phyloP scores from a whole-genome alignment of 2,329 filamentous ascomycete species.

The Ophiocordyceps robertsii region DNA sequence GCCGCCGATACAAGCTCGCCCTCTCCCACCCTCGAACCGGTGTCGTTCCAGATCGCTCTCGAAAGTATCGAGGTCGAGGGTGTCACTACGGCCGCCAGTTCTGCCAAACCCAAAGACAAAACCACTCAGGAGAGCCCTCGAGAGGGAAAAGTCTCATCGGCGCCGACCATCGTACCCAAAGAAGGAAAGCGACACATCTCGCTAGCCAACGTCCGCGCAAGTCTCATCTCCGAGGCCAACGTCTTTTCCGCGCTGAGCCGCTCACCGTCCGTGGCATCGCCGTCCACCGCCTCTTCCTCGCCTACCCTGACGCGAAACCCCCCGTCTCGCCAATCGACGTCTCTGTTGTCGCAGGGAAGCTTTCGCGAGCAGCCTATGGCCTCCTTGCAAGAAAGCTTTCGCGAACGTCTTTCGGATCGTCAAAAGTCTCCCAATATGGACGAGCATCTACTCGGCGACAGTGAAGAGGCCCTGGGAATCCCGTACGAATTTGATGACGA shows the following conservation, averaged over 20 bases:
- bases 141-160: not conserved
- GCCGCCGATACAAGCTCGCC: constrained; percentile 24
- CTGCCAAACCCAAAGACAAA: constrained; percentile 5
- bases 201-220: constrained; percentile 49
- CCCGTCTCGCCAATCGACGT: constrained; percentile 17
- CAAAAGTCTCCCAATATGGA: constrained; percentile 8
- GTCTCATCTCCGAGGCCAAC: constrained; percentile 53
- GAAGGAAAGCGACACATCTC: constrained; percentile 53
- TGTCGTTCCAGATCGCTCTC: constrained; percentile 52
- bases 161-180: constrained; percentile 30
- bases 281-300: constrained; percentile 37
- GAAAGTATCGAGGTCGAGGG: constrained; percentile 55
- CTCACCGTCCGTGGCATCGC: constrained; percentile 36
- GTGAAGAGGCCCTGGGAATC: constrained; percentile 42
- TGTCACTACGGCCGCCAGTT: constrained; percentile 31
- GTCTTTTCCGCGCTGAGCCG: constrained; percentile 47
- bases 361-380: constrained; percentile 11
- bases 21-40: constrained; percentile 33
- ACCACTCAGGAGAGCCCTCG: not conserved
- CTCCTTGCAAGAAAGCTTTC: constrained; percentile 13
- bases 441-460: constrained; percentile 26
- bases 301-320: constrained; percentile 30
- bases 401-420: constrained; percentile 9
- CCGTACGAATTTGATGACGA: constrained; percentile 36
- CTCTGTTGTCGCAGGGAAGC: constrained; percentile 14